A percentile compares a stretch with the other conserved stretches of the same genome.
Conservation (phyloP, 805 yeast genomes). For the Wickerhamomyces bovis region DNA sequence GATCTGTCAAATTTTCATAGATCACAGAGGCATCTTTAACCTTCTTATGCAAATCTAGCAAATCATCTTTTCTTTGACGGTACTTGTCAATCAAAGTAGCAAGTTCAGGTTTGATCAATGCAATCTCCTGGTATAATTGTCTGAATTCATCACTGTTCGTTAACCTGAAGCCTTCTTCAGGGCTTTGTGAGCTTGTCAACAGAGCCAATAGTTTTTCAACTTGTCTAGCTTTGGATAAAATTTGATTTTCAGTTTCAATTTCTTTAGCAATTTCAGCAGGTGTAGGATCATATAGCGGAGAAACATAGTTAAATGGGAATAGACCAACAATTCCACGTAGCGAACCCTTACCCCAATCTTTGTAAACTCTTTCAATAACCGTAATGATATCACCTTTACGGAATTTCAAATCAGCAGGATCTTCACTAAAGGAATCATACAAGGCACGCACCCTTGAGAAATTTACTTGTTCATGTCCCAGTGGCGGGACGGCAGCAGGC, state of each 20-base stretch:
- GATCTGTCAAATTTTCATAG: slow-evolving; percentile 66
- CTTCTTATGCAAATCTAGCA: slow-evolving; percentile 63
- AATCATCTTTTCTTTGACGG: slow-evolving; percentile 70
- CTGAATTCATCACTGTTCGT: slow-evolving; percentile 64
- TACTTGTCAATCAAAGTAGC: slow-evolving; percentile 74
- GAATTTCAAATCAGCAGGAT: slow-evolving; percentile 84
- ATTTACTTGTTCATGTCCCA: slow-evolving; percentile 12
- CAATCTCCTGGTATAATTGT: slow-evolving; percentile 61
- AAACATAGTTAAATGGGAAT: slow-evolving; percentile 88
- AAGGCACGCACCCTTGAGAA: slow-evolving; percentile 74
- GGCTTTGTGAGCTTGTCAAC: slow-evolving; percentile 32
- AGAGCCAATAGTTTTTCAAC: slow-evolving; percentile 66
- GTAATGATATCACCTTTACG: slow-evolving; percentile 81
- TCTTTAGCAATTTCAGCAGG: slow-evolving; percentile 52
- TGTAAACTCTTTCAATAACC: slow-evolving; percentile 79
- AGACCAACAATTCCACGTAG: slow-evolving; percentile 77
- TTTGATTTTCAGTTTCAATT: slow-evolving; percentile 40
- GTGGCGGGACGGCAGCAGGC: slow-evolving; percentile 9
- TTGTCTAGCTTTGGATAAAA: slow-evolving; percentile 50
- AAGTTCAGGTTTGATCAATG: slow-evolving; percentile 68
- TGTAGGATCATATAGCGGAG: slow-evolving; percentile 64
- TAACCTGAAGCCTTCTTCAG: slow-evolving; percentile 28
- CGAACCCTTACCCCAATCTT: slow-evolving; percentile 96
- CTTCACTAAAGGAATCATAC: slow-evolving; percentile 72
- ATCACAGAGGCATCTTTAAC: slow-evolving; percentile 60